Base-by-base conservation (phyloP, 768 basidiomycete genomes). In the Podaxis mareebaensis region DNA sequence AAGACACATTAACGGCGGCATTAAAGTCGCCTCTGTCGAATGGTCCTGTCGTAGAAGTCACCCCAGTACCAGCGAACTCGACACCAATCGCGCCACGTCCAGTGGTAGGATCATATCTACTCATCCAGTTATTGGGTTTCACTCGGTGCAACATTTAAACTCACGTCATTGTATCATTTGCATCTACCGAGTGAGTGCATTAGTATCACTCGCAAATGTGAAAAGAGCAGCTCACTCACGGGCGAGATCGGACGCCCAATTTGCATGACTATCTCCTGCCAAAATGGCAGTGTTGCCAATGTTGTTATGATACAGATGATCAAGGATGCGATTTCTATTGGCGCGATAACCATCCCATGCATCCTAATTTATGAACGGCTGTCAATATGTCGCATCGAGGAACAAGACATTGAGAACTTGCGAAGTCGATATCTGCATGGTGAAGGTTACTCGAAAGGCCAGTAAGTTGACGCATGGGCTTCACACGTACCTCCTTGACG, bases 221-320 rank as follows among this genome's bases (percentile, higher is more conserved):
- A 33, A 39, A 30, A 24, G 5, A 56, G 11, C 30, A 17, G 12
- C 11, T 13, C 20, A 57, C 61, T 57, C 22, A 63, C 83, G 80
- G 40, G 82, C 79, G 15, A 85, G 76, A 67, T 87, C 85, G 48
- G 81, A 85, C 13, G 82, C 85, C 85, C 85, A 86, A 69, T 85
- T 85, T 4, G 83, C 83, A 67, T 87, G 85, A 58, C 83, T 83
- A 67, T 88, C 86, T 12, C 86, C 85, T n/a, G 85, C 77, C n/a
- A 87, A 75, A 58, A 86, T 79, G 62, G 86, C 69, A 0, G 81
- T 82, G 68, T 86, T 86, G 72, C 73, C 76, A 60, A 87, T 85
- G 53, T 76, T 74, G 67, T 84, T 80, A 30, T 73, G 57, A 67
- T 81, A 78, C n/a, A 87, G 71, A 61, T 84, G 80, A 58, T 82